phyloP scores from a whole-genome alignment of 1,284 basidiomycete genomes.

The Irpex rosettiformis region DNA sequence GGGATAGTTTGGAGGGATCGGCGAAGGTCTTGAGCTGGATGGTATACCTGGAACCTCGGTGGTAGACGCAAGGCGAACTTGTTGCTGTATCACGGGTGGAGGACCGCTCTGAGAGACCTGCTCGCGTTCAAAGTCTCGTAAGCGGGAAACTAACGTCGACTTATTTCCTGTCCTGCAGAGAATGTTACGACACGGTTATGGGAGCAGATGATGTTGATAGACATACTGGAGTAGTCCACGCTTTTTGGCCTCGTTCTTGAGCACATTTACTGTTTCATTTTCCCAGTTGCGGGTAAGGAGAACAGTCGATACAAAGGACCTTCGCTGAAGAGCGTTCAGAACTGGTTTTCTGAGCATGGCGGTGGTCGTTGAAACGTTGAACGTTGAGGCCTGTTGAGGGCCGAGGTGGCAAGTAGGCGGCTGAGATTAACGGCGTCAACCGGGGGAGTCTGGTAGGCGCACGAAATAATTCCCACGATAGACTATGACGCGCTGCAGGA shows the following conservation, averaged over 20 bases:
- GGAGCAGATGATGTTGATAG: constrained; percentile 6
- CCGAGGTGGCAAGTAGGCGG: neutral
- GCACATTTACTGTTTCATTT: constrained; percentile 54
- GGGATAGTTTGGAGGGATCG: constrained; percentile 21
- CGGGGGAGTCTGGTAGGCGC: constrained; percentile 2
- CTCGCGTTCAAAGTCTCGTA: constrained; percentile 47
- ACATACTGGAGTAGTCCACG: constrained; percentile 65
- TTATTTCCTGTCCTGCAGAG: constrained; percentile 56
- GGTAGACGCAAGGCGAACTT: constrained; percentile 27
- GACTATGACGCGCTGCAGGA: constrained; percentile 4
- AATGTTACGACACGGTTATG: neutral
- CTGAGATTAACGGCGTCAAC: neutral
- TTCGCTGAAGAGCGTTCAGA: constrained; percentile 19
- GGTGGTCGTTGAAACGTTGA: constrained; percentile 1
- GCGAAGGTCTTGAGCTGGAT: constrained; percentile 20
- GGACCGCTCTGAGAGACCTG: constrained; percentile 17
- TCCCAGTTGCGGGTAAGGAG: constrained; percentile 64
- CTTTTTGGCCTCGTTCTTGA: constrained; percentile 61
- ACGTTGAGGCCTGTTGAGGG: constrained; percentile 1
- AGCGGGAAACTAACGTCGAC: constrained; percentile 48
- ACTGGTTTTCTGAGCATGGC: constrained; percentile 33
- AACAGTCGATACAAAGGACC: constrained; percentile 60
- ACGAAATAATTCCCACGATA: neutral
- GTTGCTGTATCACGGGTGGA: constrained; percentile 19
- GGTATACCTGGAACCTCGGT: constrained; percentile 26